Base-by-base conservation (phyloP, 1,139 yeast species). In the Keqinozyma sinolaborantium region DNA sequence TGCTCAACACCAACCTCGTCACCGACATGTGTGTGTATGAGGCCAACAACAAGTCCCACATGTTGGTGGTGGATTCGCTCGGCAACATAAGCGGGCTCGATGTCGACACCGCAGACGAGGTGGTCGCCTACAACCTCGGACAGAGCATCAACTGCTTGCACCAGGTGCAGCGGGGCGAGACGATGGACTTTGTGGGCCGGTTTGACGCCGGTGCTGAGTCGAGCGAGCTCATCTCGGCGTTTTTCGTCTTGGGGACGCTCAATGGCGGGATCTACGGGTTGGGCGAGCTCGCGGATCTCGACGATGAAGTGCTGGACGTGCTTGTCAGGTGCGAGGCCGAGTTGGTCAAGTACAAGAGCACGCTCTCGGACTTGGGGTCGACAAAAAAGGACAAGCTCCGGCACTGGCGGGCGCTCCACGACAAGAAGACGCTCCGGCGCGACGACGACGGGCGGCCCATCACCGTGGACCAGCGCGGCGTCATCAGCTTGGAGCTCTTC, bases 171-270 rank as follows among this genome's bases (percentile, higher is more conserved):
- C 12, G 29, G 20, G 10, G 19, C 11, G 28, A 30, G 3, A 4
- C 13, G 1, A 12, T 19, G 4, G 47, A 42, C 26, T 43, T 44
- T 29, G 27, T 25, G 13, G 28, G 41, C 4, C 26, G 27, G 5
- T 37, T 39, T 24, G 46, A 41, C 28, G 24, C 28, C 13, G 6
- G 30, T 5, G 30, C 29, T 8, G 12, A 30, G 9, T 24, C 20
- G 21, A 34, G 34, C 4, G 18, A 28, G 2, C 14, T 23, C 2
- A 25, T 38, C 2, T 28, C 14, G 3, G 43, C 35, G 3, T 28
- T 45, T 13, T 60, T 52, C 0, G 30, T 63, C 1, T 33, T 64
- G 14, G 72, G 70, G 3, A 66, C 72, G 0, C 53, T 54, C 1
- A 50, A 50, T 39, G 73, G 73, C 6, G 67, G 60, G 3, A 40